Base-by-base conservation (phyloP, 768 basidiomycete genomes). In the Suillus fuscotomentosus region DNA sequence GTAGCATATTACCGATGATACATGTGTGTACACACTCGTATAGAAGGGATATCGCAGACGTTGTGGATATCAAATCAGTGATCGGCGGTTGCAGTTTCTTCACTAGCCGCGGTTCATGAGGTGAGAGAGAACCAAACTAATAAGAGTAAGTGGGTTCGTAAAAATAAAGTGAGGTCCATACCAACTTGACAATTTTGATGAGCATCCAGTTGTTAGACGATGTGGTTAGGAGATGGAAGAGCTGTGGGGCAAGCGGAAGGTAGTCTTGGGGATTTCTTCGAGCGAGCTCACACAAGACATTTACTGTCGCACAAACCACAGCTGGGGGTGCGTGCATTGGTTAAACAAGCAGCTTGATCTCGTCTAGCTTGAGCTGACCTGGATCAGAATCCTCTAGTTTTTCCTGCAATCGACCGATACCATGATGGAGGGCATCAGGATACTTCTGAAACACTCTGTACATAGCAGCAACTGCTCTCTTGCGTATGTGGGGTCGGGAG, bases 191-290 rank as follows among this genome's bases (percentile, higher is more conserved):
- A 61, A 99, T 90, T 78, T 99, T 99, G 76, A 99, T 99, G 65
- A 99, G 84, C 94, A 99, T 97, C 97, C 97, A 99, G 70, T 99
- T 99, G 76, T 99, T 99, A 11, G 92, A 91, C 13, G 95, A 95
- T 2, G 90, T 94, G 0, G 94, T 97, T 65, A 99, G 80, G 13
- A 99, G 83, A 70, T 92, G 94, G 76, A 99, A 99, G 61, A 99
- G 76, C 69, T 92, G 92, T 11, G 97, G 97, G 2, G 97, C 97
- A 47, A 99, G 78, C 4, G 88, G 82, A 9, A 99, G 82, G 72
- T 94, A 95, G 65, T 92, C 91, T 64, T 80, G 78, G 9, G 96
- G 94, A 66, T 89, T 88, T 53, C 84, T 81, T 63, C 93, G 86
- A 14, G 93, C 91, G 43, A 98, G 83, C 77, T 99, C 97, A 73